Percentiles rank a stretch among this genome's conserved stretches.
Evolutionary conservation across 305 asterid genomes (phyloP).

Genomic region (Fraxinus baroniana): DNA sequence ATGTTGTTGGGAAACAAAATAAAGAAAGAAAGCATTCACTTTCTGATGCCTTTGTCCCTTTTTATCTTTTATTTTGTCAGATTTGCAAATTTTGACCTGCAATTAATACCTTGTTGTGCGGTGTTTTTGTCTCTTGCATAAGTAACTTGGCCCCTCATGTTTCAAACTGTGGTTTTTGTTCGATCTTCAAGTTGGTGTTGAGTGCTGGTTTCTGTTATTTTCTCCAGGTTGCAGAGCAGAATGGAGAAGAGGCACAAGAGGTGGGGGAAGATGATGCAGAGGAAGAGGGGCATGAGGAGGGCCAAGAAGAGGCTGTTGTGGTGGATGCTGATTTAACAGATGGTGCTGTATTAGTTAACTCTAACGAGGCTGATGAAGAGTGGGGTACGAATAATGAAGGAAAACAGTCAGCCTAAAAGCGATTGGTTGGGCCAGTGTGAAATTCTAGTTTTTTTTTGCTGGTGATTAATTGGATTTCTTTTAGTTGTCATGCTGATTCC

Average conservation of each 20-base stretch:
- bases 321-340: conserved; percentile 85
- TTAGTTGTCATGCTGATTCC: conserved; percentile 38
- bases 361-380: conserved; percentile 86
- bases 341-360: conserved; percentile 78
- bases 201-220: not conserved
- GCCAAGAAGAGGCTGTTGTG: conserved; percentile 76
- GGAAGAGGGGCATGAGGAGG: conserved; percentile 45
- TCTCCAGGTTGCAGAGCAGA: conserved; percentile 48
- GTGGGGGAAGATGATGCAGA: conserved; percentile 44
- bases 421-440: conserved; percentile 73
- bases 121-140: not conserved
- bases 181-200: conserved; percentile 14
- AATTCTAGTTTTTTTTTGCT: conserved; percentile 64
- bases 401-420: conserved; percentile 90
- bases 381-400: conserved; percentile 91
- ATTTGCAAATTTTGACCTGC: not conserved
- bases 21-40: not conserved
- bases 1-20: not conserved
- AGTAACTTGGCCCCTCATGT: not conserved
- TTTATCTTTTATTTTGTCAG: not conserved
- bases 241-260: conserved; percentile 52
- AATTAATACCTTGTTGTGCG: not conserved
- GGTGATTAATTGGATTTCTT: conserved; percentile 81
- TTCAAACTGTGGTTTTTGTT: not conserved
- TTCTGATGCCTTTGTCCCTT: not conserved